Evolutionary conservation across 208 protist species (phyloP), one percentile per base, ranked within the genome.

Genomic region (Strigomonas culicis): DNA sequence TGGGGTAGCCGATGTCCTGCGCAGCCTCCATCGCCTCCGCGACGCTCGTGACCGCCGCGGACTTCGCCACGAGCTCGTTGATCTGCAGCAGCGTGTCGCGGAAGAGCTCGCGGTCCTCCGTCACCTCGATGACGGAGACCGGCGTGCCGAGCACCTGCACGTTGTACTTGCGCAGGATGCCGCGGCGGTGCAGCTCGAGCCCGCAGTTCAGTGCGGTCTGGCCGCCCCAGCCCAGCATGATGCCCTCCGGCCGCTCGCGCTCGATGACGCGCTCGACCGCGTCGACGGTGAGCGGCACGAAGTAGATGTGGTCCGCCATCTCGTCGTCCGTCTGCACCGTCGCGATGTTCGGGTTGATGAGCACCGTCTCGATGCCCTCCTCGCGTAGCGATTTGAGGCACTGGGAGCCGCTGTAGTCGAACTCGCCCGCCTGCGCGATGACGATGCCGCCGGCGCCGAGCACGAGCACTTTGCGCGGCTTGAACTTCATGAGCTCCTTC

Each of bases 311-410:
- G 72, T 99, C 97, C 10, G 97, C 97, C 68, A 99, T 92, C 71
- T 97, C 97, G 63, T 97, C 84, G 53, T 92, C 88, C 17, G 98
- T 99, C 82, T 99, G 98, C 41, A 99, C 96, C 8, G 98, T 99
- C 22, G 98, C 98, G 72, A 99, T 99, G 76, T 99, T 99, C n/a
- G 98, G 98, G 82, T 99, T 99, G 79, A 99, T 97, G 24, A 99
- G 79, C 30, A 99, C 87, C 53, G 97, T 98, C 64, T 97, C 68
- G 25, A 99, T 90, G 60, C 91, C 89, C 81, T 99, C 96, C 84
- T 99, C 97, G 74, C 99, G 98, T 10, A 99, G 80, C 1, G 97
- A 97, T 74, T 99, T 99, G 68, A 99, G 98, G 65, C 95, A 97
- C 70, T 97, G 95, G 24, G 96, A 99, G 50, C 98, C 98, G 57